A percentile compares a stretch with the other conserved stretches of the same genome.
These are phyloP conservation scores for Mortierella sp. DNA, from an alignment of 371 early-diverging fungal genomes.

Conservation along the genomic window DNA sequence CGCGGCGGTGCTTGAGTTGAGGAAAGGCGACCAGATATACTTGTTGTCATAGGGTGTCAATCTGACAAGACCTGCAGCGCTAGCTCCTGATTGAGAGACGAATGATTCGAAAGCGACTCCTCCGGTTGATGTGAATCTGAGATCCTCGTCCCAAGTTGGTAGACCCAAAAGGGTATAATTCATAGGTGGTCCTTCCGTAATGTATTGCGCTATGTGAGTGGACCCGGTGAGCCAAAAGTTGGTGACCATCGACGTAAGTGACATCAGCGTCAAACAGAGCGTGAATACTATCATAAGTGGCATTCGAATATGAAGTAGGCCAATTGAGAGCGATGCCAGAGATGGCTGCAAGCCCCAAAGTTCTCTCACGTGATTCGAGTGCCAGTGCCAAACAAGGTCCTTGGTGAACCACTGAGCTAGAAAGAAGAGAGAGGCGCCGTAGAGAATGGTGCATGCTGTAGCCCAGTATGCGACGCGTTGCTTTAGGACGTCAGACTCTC, in stretches of 20 bases:
- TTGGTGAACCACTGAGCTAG: conserved; percentile 5
- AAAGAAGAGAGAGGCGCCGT: not conserved
- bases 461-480: conserved; percentile 1
- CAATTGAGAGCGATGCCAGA: not conserved
- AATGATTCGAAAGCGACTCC: not conserved
- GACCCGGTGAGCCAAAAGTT: not conserved
- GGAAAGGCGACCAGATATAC: not conserved
- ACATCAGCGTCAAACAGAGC: not conserved
- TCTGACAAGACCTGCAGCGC: not conserved
- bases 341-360: conserved; percentile 1
- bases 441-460: not conserved
- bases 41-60: not conserved
- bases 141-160: not conserved
- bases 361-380: not conserved
- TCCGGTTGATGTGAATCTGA: not conserved
- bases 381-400: conserved; percentile 2
- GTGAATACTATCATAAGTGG: conserved; percentile 3
- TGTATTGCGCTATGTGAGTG: not conserved
- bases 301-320: not conserved
- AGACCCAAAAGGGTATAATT: not conserved
- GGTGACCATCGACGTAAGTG: not conserved
- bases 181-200: not conserved
- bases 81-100: not conserved
- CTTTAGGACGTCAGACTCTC: not conserved
- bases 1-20: not conserved